Base-by-base conservation (phyloP, 768 basidiomycete species). In the Sarcomyxa edulis region DNA sequence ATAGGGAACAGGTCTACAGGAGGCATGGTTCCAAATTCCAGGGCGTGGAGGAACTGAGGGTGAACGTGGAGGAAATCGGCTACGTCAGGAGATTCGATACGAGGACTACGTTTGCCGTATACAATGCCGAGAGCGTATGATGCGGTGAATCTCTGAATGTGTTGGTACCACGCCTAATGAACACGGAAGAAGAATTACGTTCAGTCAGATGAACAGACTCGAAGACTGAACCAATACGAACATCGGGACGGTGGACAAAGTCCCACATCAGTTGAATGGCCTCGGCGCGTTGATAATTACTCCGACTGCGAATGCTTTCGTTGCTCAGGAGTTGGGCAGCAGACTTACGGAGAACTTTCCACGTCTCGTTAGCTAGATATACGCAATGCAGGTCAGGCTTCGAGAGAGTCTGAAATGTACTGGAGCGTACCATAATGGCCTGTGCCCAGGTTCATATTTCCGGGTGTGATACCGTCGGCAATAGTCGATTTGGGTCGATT, bases 1-100 rank as follows among this genome's bases (percentile, higher is more conserved):
- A 61, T 42, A 2, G 64, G 61, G 24, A 65, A 40, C n/a, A 59
- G 26, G 35, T 65, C 64, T 6, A 65, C 43, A 5, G 64, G 64
- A 4, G 64, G 61, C 31, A 58, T 50, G n/a, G 59, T n/a, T n/a
- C n/a, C 63, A 60, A 12, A 59, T 52, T 20, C 57, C 58, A n/a
- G n/a, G 7, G 52, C 48, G 6, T 50, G 37, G 7, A 49, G 42
- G 47, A 54, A 60, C 23, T 51, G 37, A 19, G 53, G 51, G 34
- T 55, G 47, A 21, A 44, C 54, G 15, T 58, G 41, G 42, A 53
- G 53, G 39, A 59, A 61, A 10, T 48, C 51, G 9, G 42, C 37
- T 5, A 53, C 48, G 6, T n/a, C n/a, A n/a, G n/a, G n/a, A n/a
- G n/a, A n/a, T n/a, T n/a, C n/a, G n/a, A n/a, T n/a, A n/a, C n/a